Conservation (phyloP, 2,329 filamentous ascomycete species). For the Cercospora beticola region DNA sequence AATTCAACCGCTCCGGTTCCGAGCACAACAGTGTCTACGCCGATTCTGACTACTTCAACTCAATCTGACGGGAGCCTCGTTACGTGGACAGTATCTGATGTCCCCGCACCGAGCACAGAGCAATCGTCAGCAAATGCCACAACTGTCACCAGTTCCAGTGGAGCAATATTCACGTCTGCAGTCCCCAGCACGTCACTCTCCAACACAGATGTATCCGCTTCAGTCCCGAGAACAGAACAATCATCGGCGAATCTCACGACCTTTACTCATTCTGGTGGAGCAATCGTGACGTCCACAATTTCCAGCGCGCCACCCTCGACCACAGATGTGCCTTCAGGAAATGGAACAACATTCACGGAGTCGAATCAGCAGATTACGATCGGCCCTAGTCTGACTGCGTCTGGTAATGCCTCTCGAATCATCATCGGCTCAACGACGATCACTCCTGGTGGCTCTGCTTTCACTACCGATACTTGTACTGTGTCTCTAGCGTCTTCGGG, state of each 20-base stretch:
- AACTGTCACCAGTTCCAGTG: background rate
- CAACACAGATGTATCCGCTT: background rate
- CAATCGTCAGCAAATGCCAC: background rate
- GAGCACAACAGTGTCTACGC: background rate
- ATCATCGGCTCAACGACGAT: conserved; percentile 5
- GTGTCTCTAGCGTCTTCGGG: background rate
- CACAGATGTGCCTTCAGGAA: background rate
- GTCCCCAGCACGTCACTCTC: background rate
- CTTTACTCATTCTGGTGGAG: background rate
- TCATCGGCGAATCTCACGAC: background rate
- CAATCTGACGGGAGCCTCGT: background rate
- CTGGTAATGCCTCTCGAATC: conserved; percentile 1
- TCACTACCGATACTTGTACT: background rate
- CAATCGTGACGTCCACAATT: background rate
- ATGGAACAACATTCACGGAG: background rate
- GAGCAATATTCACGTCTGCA: background rate
- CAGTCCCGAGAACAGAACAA: background rate
- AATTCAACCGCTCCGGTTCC: background rate
- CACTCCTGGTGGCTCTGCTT: background rate
- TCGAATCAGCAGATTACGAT: background rate
- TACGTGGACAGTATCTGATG: background rate
- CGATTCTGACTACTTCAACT: background rate
- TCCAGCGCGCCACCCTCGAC: background rate
- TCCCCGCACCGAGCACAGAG: background rate
- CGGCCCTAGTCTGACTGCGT: background rate